Percentiles rank a stretch among this genome's conserved stretches.
Evolutionary conservation across 2,329 filamentous ascomycete species (phyloP).

Genomic region (Stenocarpella maydis): DNA sequence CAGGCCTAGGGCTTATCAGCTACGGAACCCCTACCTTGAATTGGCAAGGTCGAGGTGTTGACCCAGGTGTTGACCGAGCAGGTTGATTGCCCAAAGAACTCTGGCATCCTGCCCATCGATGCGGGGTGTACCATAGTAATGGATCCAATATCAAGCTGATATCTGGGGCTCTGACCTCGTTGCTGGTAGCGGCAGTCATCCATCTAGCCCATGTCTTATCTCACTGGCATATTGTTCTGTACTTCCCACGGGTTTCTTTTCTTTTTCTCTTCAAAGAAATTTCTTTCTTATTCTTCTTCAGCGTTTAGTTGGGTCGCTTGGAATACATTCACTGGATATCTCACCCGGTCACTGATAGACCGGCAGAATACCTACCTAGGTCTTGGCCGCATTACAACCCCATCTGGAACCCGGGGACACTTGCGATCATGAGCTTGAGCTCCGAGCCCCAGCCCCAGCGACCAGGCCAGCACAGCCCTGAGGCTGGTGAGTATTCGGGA

Average conservation of each 20-base stretch:
- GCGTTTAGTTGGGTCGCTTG: background rate
- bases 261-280: background rate
- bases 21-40: background rate
- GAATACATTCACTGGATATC: background rate
- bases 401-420: background rate
- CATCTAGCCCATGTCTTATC: background rate
- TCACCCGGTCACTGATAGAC: too few relatives aligned
- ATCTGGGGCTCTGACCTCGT: constrained; percentile 8
- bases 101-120: background rate
- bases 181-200: background rate
- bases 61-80: constrained; percentile 1
- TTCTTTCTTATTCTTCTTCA: too few relatives aligned
- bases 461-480: constrained; percentile 30
- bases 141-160: constrained; percentile 7
- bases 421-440: constrained; percentile 29
- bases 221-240: background rate
- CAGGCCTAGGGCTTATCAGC: constrained; percentile 24
- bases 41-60: background rate
- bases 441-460: constrained; percentile 31
- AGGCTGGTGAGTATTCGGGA: constrained; percentile 38
- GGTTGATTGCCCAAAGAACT: constrained; percentile 10
- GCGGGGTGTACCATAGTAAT: background rate
- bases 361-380: background rate
- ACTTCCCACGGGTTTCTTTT: background rate
- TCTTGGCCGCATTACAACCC: background rate